Evolutionary conservation across 331 rosid genomes (phyloP).

Genomic region (Pyrus hybrid): DNA sequence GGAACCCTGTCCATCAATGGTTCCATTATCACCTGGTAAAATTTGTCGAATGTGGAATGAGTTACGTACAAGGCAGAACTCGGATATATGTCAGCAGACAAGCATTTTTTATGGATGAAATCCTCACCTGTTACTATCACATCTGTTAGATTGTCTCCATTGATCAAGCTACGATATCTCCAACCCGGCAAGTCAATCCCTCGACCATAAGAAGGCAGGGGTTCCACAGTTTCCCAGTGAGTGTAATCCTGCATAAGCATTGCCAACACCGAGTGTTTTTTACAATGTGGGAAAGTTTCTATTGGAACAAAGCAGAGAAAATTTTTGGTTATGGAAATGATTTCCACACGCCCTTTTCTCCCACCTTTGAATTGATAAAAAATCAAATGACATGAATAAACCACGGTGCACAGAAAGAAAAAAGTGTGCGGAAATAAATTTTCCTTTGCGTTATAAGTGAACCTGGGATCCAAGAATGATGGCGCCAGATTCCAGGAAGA

Average conservation of each 20-base stretch:
- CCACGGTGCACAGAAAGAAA: no score
- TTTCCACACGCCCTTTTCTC: no score
- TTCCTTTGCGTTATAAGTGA: background rate
- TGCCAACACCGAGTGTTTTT: background rate
- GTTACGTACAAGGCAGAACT: background rate
- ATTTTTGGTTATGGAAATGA: no score
- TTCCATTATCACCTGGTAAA: constrained; percentile 54
- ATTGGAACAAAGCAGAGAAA: background rate
- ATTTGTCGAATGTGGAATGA: background rate
- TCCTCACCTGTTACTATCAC: constrained; percentile 55
- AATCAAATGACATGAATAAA: no score
- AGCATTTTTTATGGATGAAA: background rate
- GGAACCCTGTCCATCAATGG: constrained; percentile 64
- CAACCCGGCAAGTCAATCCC: constrained; percentile 42
- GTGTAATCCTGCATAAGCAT: constrained; percentile 26
- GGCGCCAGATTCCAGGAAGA: constrained; percentile 53
- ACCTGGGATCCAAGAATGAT: constrained; percentile 59
- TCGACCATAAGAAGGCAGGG: constrained; percentile 57
- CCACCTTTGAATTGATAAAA: no score
- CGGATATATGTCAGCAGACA: background rate
- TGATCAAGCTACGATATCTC: constrained; percentile 53
- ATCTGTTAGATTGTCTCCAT: constrained; percentile 42
- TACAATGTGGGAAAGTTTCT: background rate
- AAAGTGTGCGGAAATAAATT: no score
- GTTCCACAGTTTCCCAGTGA: constrained; percentile 39